A percentile compares a stretch with the other conserved stretches of the same genome.
Conservation (phyloP, 768 basidiomycete genomes). For the Amanita inopinata region DNA sequence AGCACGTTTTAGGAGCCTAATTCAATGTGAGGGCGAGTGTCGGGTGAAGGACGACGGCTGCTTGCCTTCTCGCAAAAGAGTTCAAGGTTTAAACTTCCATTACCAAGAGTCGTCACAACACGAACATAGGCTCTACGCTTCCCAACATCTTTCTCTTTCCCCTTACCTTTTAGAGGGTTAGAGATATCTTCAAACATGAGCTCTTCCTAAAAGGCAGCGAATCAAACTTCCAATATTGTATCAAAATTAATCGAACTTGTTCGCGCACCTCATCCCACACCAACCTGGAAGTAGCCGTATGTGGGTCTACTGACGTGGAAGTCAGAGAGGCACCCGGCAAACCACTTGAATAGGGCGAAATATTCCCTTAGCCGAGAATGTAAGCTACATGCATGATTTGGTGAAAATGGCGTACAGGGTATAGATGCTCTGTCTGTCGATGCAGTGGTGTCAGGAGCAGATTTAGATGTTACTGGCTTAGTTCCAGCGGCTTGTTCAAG, state of each 20-base stretch:
- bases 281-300: slow-evolving; percentile 58
- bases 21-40: slow-evolving; percentile 1
- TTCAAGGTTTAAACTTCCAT: slow-evolving; percentile 73
- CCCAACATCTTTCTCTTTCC: slow-evolving; percentile 89
- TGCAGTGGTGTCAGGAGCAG: slow-evolving; percentile 18
- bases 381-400: not conserved
- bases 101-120: slow-evolving; percentile 90
- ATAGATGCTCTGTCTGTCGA: slow-evolving; percentile 44
- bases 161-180: slow-evolving; percentile 71
- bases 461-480: slow-evolving; percentile 25
- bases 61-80: slow-evolving; percentile 80
- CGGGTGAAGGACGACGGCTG: not conserved
- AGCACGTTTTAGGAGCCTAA: slow-evolving; percentile 97
- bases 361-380: slow-evolving; percentile 54
- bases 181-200: slow-evolving; percentile 95
- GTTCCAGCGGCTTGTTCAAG: slow-evolving; percentile 15
- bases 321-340: slow-evolving; percentile 89
- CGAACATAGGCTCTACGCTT: slow-evolving; percentile 91
- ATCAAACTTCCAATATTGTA: not conserved
- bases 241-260: not conserved
- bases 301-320: slow-evolving; percentile 82
- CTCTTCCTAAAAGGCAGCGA: slow-evolving; percentile 56
- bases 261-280: slow-evolving; percentile 83
- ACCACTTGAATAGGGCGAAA: slow-evolving; percentile 87
- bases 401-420: slow-evolving; percentile 46